A percentile compares a stretch with the other conserved stretches of the same genome.
Evolutionary conservation across 371 early-diverging fungal genomes (phyloP).

Genomic region (Apophysomyces sp.): DNA sequence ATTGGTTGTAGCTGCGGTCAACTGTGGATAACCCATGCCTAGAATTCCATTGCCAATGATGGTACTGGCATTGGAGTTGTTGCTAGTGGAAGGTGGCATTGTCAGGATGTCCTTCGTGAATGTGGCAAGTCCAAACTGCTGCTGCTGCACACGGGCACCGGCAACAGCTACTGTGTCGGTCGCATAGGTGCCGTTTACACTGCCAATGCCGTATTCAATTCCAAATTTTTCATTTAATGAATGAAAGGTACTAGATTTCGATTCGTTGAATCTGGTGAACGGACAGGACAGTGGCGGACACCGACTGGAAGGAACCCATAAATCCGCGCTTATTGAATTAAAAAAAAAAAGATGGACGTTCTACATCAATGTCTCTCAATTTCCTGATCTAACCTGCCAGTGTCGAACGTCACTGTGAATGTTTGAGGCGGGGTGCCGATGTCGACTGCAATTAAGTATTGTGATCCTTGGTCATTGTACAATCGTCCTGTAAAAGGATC

Average conservation of each 20-base stretch:
- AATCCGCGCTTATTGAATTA: slow-evolving; percentile 16
- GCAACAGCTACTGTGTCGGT: slow-evolving; percentile 24
- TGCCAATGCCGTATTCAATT: slow-evolving; percentile 31
- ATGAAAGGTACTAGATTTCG: slow-evolving; percentile 21
- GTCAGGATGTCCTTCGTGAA: slow-evolving; percentile 33
- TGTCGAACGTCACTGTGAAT: slow-evolving; percentile 23
- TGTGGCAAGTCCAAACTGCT: slow-evolving; percentile 43
- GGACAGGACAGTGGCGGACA: slow-evolving; percentile 22
- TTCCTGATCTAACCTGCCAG: slow-evolving; percentile 19
- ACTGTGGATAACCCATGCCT: slow-evolving; percentile 45
- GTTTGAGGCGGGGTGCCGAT: slow-evolving; percentile 20
- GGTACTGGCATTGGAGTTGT: neutral
- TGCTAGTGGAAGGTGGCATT: slow-evolving; percentile 17
- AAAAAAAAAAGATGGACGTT: slow-evolving; percentile 3
- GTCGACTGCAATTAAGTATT: slow-evolving; percentile 19
- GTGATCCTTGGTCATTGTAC: slow-evolving; percentile 24
- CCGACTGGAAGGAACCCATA: slow-evolving; percentile 26
- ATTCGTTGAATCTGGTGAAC: slow-evolving; percentile 22
- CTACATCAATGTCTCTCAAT: neutral
- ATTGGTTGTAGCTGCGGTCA: slow-evolving; percentile 34
- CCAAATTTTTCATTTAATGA: slow-evolving; percentile 10
- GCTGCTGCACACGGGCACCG: slow-evolving; percentile 37
- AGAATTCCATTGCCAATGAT: slow-evolving; percentile 46
- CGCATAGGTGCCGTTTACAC: slow-evolving; percentile 29
- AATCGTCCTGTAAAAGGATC: slow-evolving; percentile 4